Base-by-base conservation (phyloP, 768 basidiomycete genomes). In the Suillus lakei region DNA sequence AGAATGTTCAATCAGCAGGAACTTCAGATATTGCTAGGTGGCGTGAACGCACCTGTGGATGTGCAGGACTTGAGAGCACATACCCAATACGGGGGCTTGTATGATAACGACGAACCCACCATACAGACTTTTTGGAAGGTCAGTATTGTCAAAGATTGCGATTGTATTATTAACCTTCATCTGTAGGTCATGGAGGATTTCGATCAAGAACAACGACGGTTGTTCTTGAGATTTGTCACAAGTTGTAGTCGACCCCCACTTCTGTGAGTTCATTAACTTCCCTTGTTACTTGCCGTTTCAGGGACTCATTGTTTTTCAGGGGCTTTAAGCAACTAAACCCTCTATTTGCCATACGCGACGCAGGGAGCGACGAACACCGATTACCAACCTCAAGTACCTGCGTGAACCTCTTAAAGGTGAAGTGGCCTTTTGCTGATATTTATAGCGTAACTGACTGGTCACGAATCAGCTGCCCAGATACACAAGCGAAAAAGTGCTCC, bases 1-100 rank as follows among this genome's bases (percentile, higher is more conserved):
- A 93, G 95, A 53, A 96, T 99, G 93, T 99, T 99, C 80, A 97
- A 98, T 76, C 96, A 97, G 69, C 92, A 94, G 73, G 98, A 99
- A 76, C 82, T 98, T 4, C 95, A 96, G 74, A 91, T 97, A 56
- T 81, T 99, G 1, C 83, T 99, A 7, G 96, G 96, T 0, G 95
- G 94, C 8, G 91, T 92, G 38, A 91, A 96, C 66, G 82, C 92
- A 0, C 91, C 91, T 0, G 90, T 97, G 55, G 92, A 96, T 72
- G 68, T 98, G 9, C 88, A 91, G 18, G 96, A 99, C 76, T 77
- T 98, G 64, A 82, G 89, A 64, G 71, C 74, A 10, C 82, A 99
- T 71, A 93, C 93, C 0, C 85, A 89, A 60, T 95, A 97, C 67
- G 94, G 95, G 2, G 95, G 96, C 6, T 72, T 90, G 23, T 95